These are phyloP conservation scores for Pythium sukuiense DNA, from an alignment of 352 stramenopile species.

Conservation along the genomic window DNA sequence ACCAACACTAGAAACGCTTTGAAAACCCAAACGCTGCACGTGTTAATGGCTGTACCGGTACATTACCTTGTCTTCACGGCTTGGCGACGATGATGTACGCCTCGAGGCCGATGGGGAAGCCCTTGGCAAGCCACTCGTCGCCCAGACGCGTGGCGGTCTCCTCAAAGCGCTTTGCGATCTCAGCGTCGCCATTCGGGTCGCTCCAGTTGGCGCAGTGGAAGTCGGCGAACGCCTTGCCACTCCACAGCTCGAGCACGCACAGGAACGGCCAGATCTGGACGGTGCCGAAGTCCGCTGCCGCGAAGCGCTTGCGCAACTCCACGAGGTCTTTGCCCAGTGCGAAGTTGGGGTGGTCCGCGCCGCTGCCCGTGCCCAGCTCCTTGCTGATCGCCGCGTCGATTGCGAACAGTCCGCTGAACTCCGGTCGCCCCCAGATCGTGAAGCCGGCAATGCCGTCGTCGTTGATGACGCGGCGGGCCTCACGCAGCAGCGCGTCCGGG, in stretches of 20 bases:
- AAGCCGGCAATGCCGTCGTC: slow-evolving; percentile 46
- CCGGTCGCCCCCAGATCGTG: slow-evolving; percentile 54
- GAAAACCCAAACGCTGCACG: no score
- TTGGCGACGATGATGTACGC: slow-evolving; percentile 51
- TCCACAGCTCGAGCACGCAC: slow-evolving; percentile 51
- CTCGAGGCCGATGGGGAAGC: slow-evolving; percentile 53
- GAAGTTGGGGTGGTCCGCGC: slow-evolving; percentile 42
- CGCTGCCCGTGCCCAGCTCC: slow-evolving; percentile 36
- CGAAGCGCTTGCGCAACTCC: slow-evolving; percentile 35
- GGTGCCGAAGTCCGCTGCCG: slow-evolving; percentile 32
- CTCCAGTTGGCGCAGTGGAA: slow-evolving; percentile 32
- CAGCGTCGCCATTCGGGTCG: slow-evolving; percentile 29
- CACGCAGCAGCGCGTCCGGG: slow-evolving; percentile 46
- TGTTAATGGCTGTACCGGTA: no score
- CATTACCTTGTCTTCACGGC: not conserved
- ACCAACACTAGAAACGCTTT: no score
- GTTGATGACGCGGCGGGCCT: slow-evolving; percentile 42
- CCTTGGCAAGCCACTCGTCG: slow-evolving; percentile 47
- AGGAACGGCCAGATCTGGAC: slow-evolving; percentile 54
- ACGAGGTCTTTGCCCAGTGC: slow-evolving; percentile 42
- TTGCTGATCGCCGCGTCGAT: slow-evolving; percentile 29
- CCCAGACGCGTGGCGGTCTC: slow-evolving; percentile 39
- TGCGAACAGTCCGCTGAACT: slow-evolving; percentile 43
- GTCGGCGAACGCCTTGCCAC: slow-evolving; percentile 41
- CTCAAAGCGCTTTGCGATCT: slow-evolving; percentile 25